Conservation (phyloP, 2,329 filamentous ascomycete species). For the Madurella fahalii region DNA sequence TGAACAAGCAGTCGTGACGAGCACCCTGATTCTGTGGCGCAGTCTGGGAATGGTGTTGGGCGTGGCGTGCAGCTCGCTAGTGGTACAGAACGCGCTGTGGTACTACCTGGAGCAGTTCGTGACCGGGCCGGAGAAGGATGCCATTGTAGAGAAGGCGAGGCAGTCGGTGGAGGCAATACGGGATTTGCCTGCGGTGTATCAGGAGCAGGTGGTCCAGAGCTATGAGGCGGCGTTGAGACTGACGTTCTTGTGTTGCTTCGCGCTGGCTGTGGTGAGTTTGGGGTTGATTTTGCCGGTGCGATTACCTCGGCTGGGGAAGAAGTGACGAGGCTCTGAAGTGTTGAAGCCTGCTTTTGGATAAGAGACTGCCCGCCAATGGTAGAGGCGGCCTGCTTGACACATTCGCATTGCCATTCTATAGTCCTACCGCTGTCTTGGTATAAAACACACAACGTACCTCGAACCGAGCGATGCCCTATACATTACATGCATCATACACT, state of each 20-base stretch:
- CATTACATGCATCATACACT: background rate
- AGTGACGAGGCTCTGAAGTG: constrained; percentile 22
- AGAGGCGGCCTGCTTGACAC: too few relatives aligned
- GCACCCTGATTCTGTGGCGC: constrained; percentile 67
- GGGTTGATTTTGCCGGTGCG: constrained; percentile 48
- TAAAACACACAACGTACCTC: background rate
- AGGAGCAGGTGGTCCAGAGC: constrained; percentile 51
- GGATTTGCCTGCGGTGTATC: constrained; percentile 41
- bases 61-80: constrained; percentile 65
- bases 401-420: background rate
- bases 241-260: constrained; percentile 42
- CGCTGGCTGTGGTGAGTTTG: constrained; percentile 46
- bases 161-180: constrained; percentile 52
- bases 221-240: constrained; percentile 50
- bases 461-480: background rate
- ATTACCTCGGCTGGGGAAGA: constrained; percentile 50
- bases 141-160: constrained; percentile 50
- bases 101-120: constrained; percentile 57
- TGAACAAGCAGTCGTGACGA: constrained; percentile 66
- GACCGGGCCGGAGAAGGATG: constrained; percentile 52
- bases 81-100: constrained; percentile 67
- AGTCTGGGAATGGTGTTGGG: constrained; percentile 67
- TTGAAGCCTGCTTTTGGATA: background rate
- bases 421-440: background rate
- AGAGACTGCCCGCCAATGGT: too few relatives aligned